Percentiles rank a stretch among this genome's conserved stretches.
Evolutionary conservation across 2,329 filamentous ascomycete species (phyloP).

Genomic region (Fusarium nygamai): DNA sequence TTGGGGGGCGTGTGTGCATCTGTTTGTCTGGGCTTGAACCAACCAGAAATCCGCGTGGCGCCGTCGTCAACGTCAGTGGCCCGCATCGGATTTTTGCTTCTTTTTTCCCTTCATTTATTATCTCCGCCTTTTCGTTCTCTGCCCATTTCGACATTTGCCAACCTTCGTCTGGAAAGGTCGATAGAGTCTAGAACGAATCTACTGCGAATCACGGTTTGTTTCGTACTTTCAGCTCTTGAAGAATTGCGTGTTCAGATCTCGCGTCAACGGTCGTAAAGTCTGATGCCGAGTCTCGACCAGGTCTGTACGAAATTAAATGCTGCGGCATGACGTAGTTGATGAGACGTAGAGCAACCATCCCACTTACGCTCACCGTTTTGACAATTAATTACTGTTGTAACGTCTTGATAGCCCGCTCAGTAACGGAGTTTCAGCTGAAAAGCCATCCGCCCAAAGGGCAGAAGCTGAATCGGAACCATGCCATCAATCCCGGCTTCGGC

Average conservation of each 20-base stretch:
- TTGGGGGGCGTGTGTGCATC: slow-evolving; percentile 14
- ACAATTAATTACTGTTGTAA: background rate
- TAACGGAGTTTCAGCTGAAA: slow-evolving; percentile 24
- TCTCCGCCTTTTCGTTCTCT: slow-evolving; percentile 26
- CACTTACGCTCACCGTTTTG: slow-evolving; percentile 17
- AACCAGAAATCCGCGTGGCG: slow-evolving; percentile 35
- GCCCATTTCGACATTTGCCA: background rate
- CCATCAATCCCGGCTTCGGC: background rate
- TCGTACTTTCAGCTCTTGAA: background rate
- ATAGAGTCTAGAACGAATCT: slow-evolving; percentile 22
- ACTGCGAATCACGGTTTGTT: background rate
- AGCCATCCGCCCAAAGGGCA: background rate
- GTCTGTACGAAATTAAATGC: slow-evolving; percentile 1
- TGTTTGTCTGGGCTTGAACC: slow-evolving; percentile 13
- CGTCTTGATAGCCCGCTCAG: background rate
- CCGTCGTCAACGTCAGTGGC: slow-evolving; percentile 39
- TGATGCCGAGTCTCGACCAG: slow-evolving; percentile 15
- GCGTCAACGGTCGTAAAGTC: background rate
- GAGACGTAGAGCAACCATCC: background rate
- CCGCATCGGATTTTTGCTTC: slow-evolving; percentile 18
- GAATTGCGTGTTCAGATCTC: background rate
- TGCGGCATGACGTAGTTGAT: slow-evolving; percentile 38
- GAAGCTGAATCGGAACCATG: slow-evolving; percentile 17
- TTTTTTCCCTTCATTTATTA: slow-evolving; percentile 1
- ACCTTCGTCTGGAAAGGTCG: background rate